phyloP scores from a whole-genome alignment of 2,329 filamentous ascomycete genomes.

The Pestalotiopsis sp. region DNA sequence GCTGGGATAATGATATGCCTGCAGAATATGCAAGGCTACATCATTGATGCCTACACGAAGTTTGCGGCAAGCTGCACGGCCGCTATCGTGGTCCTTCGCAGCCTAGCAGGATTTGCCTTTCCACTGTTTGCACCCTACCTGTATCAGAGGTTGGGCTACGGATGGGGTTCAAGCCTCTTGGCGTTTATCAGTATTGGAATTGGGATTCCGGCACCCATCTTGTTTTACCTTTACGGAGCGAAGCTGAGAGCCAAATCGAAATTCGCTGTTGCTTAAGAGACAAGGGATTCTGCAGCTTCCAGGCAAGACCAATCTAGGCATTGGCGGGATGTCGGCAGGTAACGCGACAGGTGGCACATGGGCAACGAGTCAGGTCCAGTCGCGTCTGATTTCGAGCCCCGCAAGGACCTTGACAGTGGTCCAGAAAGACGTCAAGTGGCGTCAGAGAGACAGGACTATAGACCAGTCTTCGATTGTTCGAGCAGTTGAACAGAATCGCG shows the following conservation, averaged over 20 bases:
- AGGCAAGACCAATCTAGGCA: not conserved
- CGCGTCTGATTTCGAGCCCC: too few relatives aligned
- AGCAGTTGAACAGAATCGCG: too few relatives aligned
- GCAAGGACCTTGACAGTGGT: too few relatives aligned
- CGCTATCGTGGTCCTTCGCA: conserved; percentile 29
- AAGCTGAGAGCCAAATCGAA: conserved; percentile 28
- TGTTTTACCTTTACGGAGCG: conserved; percentile 49
- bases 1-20: conserved; percentile 36
- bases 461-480: too few relatives aligned
- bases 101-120: conserved; percentile 49
- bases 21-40: conserved; percentile 30
- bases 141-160: conserved; percentile 41
- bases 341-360: not conserved
- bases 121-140: conserved; percentile 50
- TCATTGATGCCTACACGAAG: conserved; percentile 2
- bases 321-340: not conserved
- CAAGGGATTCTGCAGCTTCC: not conserved
- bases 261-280: conserved; percentile 6
- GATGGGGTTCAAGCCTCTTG: conserved; percentile 45
- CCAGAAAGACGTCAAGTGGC: too few relatives aligned
- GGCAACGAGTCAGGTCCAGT: not conserved
- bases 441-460: too few relatives aligned
- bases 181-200: conserved; percentile 44
- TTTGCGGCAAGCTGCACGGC: not conserved
- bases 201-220: conserved; percentile 42